A percentile compares a stretch with the other conserved stretches of the same genome.
phyloP scores from a whole-genome alignment of 106 monocot species.

The Chionographis japonica region DNA sequence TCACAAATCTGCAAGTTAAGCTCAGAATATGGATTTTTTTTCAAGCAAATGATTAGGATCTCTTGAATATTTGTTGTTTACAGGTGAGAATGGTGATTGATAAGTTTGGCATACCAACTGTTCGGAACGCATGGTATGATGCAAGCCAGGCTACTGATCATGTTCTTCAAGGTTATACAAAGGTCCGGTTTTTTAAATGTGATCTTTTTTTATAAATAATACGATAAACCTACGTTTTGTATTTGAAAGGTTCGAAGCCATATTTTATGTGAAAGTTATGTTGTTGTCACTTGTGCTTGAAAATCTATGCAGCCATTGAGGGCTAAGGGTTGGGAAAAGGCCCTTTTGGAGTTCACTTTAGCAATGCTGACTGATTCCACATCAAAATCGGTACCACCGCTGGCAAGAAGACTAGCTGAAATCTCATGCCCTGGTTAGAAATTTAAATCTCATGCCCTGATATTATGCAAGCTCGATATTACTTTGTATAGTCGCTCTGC shows the following conservation, averaged over 20 bases:
- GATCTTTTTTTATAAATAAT: not conserved
- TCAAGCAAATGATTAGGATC: too few relatives aligned
- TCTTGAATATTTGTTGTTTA: not conserved
- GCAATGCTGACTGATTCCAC: constrained; percentile 60
- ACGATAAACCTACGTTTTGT: not conserved
- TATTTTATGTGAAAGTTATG: not conserved
- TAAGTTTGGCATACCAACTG: constrained; percentile 59
- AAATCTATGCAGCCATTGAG: constrained; percentile 61
- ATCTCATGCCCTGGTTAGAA: constrained; percentile 78
- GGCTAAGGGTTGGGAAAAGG: constrained; percentile 74
- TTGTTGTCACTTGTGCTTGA: not conserved
- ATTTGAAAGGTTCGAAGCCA: not conserved
- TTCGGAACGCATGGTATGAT: constrained; percentile 83
- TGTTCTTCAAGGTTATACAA: constrained; percentile 81
- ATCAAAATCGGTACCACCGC: constrained; percentile 39
- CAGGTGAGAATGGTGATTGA: constrained; percentile 79
- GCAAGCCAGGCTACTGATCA: constrained; percentile 61
- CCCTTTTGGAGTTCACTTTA: constrained; percentile 70
- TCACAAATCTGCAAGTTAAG: too few relatives aligned
- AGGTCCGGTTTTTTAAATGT: constrained; percentile 28
- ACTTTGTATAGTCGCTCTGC: too few relatives aligned
- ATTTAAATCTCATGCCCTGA: too few relatives aligned
- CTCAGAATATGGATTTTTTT: too few relatives aligned
- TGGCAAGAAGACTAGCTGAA: constrained; percentile 46
- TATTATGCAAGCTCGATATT: too few relatives aligned